phyloP scores from a whole-genome alignment of 108 stramenopile species.

The Nitzschia putrida region DNA sequence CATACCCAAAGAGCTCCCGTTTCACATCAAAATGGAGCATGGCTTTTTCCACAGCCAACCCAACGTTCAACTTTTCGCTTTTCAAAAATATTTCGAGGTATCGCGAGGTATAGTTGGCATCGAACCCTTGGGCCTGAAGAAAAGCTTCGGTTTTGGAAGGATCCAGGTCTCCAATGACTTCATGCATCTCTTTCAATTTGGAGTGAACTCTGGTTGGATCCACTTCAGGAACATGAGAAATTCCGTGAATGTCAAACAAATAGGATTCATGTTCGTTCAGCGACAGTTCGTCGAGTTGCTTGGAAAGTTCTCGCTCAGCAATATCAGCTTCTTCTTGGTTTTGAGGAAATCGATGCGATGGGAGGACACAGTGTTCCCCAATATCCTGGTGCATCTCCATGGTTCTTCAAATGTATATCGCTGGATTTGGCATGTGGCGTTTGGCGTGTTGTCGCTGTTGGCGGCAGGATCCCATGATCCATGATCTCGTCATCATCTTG shows the following conservation, averaged over 20 bases:
- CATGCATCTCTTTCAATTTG: constrained; percentile 10
- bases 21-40: constrained; percentile 26
- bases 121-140: constrained; percentile 2
- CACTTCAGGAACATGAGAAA: constrained; percentile 1
- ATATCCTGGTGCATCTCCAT: no score
- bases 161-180: background rate
- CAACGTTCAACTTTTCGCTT: constrained; percentile 3
- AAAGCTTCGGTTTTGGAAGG: constrained; percentile 4
- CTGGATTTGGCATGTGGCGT: no score
- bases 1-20: constrained; percentile 23
- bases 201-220: background rate
- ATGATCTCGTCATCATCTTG: no score
- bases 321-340: constrained; percentile 2
- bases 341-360: constrained; percentile 10
- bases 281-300: constrained; percentile 17
- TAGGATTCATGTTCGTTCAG: constrained; percentile 7
- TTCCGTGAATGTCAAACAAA: constrained; percentile 36
- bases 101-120: constrained; percentile 7
- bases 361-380: background rate
- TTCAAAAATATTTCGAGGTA: constrained; percentile 22
- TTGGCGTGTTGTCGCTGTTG: no score
- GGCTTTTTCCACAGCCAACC: constrained; percentile 6
- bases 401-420: no score
- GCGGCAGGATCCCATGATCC: no score
- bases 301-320: constrained; percentile 6